Percentiles rank a stretch among this genome's conserved stretches.
Conservation (phyloP, 2,329 filamentous ascomycete species). For the Diaporthe longicolla region DNA sequence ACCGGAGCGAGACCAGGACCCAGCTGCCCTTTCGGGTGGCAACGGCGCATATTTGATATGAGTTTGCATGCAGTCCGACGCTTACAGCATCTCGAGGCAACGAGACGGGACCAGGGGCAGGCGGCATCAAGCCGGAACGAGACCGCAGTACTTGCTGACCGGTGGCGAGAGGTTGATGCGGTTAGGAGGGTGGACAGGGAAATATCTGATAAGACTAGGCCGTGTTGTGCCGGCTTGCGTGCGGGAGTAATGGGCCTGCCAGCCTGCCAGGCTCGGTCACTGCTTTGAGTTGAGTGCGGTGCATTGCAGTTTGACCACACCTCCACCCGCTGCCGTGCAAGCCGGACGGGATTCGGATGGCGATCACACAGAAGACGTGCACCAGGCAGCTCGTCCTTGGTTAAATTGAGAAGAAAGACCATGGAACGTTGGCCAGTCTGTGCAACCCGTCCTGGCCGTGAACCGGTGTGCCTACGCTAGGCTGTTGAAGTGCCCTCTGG, state of each 20-base stretch:
- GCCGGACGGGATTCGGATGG: slow-evolving; percentile 16
- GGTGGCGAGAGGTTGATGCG: slow-evolving; percentile 7
- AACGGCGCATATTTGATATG: neutral
- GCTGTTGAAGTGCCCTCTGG: neutral
- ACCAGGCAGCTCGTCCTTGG: slow-evolving; percentile 17
- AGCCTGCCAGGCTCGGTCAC: slow-evolving; percentile 1
- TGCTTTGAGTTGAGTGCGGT: slow-evolving; percentile 12
- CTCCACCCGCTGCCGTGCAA: slow-evolving; percentile 19
- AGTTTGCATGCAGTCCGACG: slow-evolving; percentile 17
- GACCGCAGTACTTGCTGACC: slow-evolving; percentile 19
- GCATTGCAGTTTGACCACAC: neutral
- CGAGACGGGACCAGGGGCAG: neutral
- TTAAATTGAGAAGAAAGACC: neutral
- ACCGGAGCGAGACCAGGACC: slow-evolving; percentile 20
- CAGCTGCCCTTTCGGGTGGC: slow-evolving; percentile 16
- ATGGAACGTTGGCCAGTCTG: neutral
- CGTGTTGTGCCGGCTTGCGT: neutral
- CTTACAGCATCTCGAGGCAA: slow-evolving; percentile 10
- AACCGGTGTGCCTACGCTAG: neutral
- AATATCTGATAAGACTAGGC: slow-evolving; percentile 21
- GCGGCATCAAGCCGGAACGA: slow-evolving; percentile 17
- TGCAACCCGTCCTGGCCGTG: neutral
- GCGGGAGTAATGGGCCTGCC: neutral
- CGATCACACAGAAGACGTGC: slow-evolving; percentile 23
- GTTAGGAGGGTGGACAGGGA: too few relatives aligned